Evolutionary conservation across 2,329 filamentous ascomycete species (phyloP), one percentile per base, ranked within the genome.

Genomic region (Stromatinia cepivora): DNA sequence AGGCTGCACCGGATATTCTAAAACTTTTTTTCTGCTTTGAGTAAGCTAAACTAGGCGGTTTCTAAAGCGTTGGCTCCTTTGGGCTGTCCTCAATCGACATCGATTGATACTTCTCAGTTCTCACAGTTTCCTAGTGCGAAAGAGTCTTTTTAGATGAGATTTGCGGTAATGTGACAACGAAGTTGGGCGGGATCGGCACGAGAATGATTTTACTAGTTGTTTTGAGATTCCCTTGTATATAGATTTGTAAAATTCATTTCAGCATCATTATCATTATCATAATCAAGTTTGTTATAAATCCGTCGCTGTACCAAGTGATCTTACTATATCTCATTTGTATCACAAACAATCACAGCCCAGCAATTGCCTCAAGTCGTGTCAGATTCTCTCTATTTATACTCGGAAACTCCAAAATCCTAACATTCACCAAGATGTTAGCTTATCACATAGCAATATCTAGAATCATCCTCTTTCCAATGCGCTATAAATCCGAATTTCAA

Each of bases 1-100:
- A 80, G 4, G 79, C 73, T 8, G 76, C 81, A 1, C 83, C 83
- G 2, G 82, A 83, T 73, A 72, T 82, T 0, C 71, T 83, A 59
- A 1, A 72, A 73, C 20, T 68, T 71, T 4, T 76, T 79, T 5
- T 69, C 81, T 31, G 69, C 77, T 67, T 72, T 80, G 61, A 78
- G 74, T n/a, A 71, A 77, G 56, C 39, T 72, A 25, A 68, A 68
- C 56, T 42, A 52, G 10, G 70, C 63, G 10, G 31, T 69, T 17
- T 9, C n/a, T 22, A 56, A 25, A 42, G 65, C 28, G 0, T 31
- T 71, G 22, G 10, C 28, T 9, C 45, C 20, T 9, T 28, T 71
- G 5, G 36, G n/a, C 36, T 71, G 71, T 28, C 61, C 65, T 28
- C 62, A 69, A n/a, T 39, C 71, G 42, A n/a, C 39, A 20, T 34